Evolutionary conservation across 306 rosid species (phyloP), one percentile per base, ranked within the genome.

Genomic region (Inga leiocalycina): DNA sequence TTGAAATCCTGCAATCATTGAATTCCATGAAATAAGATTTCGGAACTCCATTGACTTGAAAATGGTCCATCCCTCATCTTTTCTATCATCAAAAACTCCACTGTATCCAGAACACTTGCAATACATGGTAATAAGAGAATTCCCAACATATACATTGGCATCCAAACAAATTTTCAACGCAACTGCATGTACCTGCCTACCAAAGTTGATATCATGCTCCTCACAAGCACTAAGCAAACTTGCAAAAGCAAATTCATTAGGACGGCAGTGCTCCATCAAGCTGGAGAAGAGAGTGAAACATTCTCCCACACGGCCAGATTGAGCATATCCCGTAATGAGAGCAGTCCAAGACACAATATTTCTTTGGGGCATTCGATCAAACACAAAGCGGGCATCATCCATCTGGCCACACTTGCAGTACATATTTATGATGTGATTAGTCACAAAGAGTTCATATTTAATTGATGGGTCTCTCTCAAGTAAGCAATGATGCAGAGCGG

Each of bases 301-400:
- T 62, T 84, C 89, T 6, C 74, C 71, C 49, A 79, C 24, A 17
- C 27, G 67, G 5, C 92, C 89, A 3, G 76, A 56, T 43, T 89
- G 93, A 0, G 94, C 94, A 44, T 92, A 91, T 15, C 96, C 97
- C 5, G 98, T 89, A 83, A 96, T 76, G 46, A 96, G 93, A 67
- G 86, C 94, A 64, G 94, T 93, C 98, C 98, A 96, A 81, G 99
- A 91, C 71, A 96, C 92, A 83, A 86, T 37, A 61, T 96, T 96
- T 89, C 88, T 92, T 0, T 10, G 77, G 0, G 92, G 91, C 98
- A 93, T 93, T 90, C 80, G 76, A 68, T 92, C 92, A 52, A 95
- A 95, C 87, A 95, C 6, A 39, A 79, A 51, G 45, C 51, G 89
- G n/a, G 93, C 96, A 61, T 61, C 84, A 6, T 48, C 84, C 11